A percentile compares a stretch with the other conserved stretches of the same genome.
Conservation (phyloP, 495 filamentous ascomycete species). For the Mycothermus thermophilus region DNA sequence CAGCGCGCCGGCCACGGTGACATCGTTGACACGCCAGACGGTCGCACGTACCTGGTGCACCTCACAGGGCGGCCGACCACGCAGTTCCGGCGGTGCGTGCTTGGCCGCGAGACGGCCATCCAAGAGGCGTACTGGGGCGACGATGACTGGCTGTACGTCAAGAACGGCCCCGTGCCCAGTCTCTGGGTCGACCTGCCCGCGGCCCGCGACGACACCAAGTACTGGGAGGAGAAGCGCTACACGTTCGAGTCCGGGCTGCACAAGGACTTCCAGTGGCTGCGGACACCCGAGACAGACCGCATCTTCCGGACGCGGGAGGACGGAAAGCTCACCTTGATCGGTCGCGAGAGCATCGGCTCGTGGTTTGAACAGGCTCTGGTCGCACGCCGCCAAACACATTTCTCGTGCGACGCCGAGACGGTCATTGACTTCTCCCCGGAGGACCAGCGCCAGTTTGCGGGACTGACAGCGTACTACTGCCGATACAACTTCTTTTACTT, state of each 20-base stretch:
- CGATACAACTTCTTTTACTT: slow-evolving; percentile 47
- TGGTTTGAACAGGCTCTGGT: slow-evolving; percentile 46
- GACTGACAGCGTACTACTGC: slow-evolving; percentile 43
- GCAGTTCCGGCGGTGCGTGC: slow-evolving; percentile 38
- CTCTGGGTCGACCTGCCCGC: slow-evolving; percentile 39
- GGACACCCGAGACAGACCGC: slow-evolving; percentile 40
- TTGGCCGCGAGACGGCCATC: slow-evolving; percentile 41
- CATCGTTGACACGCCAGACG: slow-evolving; percentile 43
- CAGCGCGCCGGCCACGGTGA: slow-evolving; percentile 47
- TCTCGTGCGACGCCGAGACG: slow-evolving; percentile 43
- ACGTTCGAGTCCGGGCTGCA: slow-evolving; percentile 32
- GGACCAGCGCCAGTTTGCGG: slow-evolving; percentile 43
- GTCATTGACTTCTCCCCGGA: slow-evolving; percentile 35
- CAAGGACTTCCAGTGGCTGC: slow-evolving; percentile 43
- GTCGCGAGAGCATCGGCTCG: slow-evolving; percentile 36
- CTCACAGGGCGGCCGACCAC: slow-evolving; percentile 39
- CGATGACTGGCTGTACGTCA: slow-evolving; percentile 43
- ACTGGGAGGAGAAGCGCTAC: slow-evolving; percentile 40
- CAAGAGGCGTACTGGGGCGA: slow-evolving; percentile 42
- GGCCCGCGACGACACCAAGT: slow-evolving; percentile 30
- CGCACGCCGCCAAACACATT: slow-evolving; percentile 39
- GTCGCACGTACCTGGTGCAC: slow-evolving; percentile 43
- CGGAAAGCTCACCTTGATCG: slow-evolving; percentile 31
- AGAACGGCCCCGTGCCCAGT: slow-evolving; percentile 40
- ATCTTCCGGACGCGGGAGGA: slow-evolving; percentile 28